Conservation (phyloP, 371 early-diverging fungal genomes). For the Mortierella polycephala region DNA sequence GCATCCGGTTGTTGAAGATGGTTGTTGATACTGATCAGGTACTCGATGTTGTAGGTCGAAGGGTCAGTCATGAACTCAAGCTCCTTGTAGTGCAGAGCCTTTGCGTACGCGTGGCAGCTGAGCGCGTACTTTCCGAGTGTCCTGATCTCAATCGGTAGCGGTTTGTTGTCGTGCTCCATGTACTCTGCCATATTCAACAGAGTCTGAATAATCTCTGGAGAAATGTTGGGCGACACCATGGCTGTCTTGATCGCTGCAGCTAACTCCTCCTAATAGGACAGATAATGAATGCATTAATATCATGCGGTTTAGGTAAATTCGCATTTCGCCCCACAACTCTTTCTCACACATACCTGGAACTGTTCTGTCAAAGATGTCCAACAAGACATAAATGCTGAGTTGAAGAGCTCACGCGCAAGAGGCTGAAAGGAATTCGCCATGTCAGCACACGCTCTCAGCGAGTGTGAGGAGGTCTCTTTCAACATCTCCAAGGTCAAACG, state of each 20-base stretch:
- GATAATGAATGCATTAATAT: not conserved
- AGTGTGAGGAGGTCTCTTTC: conserved; percentile 95
- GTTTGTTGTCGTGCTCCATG: conserved; percentile 98
- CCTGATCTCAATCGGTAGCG: conserved; percentile 92
- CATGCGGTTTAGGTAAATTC: not conserved
- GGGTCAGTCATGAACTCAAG: conserved; percentile 91
- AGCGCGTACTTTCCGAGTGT: conserved; percentile 91
- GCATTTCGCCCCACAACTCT: not conserved
- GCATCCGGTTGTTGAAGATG: conserved; percentile 96
- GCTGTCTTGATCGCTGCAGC: conserved; percentile 89
- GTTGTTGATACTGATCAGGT: conserved; percentile 95
- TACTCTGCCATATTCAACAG: conserved; percentile 96
- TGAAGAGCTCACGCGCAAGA: conserved; percentile 93
- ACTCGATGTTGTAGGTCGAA: conserved; percentile 87
- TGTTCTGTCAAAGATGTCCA: conserved; percentile 93
- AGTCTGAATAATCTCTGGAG: conserved; percentile 92
- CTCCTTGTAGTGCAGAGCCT: conserved; percentile 97
- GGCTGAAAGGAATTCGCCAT: conserved; percentile 87
- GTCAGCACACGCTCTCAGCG: conserved; percentile 90
- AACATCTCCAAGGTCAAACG: conserved; percentile 91
- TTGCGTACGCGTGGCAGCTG: conserved; percentile 95
- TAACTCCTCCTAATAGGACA: conserved; percentile 73
- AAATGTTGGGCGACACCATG: conserved; percentile 84
- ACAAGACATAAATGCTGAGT: conserved; percentile 98
- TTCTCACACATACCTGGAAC: conserved; percentile 66